Evolutionary conservation across 768 basidiomycete species (phyloP), one percentile per base, ranked within the genome.

Genomic region (Solioccasus polychromus): DNA sequence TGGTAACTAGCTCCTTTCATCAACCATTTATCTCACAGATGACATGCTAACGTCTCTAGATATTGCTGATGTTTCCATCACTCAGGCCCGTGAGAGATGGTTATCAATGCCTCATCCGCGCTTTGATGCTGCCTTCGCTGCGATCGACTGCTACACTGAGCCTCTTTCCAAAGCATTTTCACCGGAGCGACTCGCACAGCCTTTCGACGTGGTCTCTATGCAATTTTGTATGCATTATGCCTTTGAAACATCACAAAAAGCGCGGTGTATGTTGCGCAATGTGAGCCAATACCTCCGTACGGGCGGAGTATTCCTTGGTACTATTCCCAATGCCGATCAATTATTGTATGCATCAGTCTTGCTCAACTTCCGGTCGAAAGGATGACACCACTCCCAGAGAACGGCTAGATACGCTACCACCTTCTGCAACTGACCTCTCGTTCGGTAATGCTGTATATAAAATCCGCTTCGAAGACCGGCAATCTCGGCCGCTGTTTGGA

Each of bases 141-240:
- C 92, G 12, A 66, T 94, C 23, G 96, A 99, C 64, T 97, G 94
- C 66, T 99, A 90, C 62, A 73, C 78, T 10, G 75, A 86, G 52
- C 71, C 85, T 3, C 71, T 98, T 30, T 73, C 79, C 15, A 78
- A 78, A 39, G 83, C 74, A n/a, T 78, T 97, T 39, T 68, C 83
- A 4, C 78, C 78, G 1, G 73, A 75, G 15, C 70, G 75, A 50
- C 75, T 90, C 20, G 71, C 69, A 0, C 74, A 76, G 24, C 84
- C 84, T 5, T 96, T 96, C 60, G 96, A 98, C 60, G 90, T 92
- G 45, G 92, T 98, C 5, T 90, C 92, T 3, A 91, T 97, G 92
- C 96, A 99, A 63, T 99, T 99, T 65, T 98, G 96, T 68, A 97
- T 99, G 90, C 96, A 99, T 65, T 98, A 99, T 61, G 96, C 96